A percentile compares a stretch with the other conserved stretches of the same genome.
Evolutionary conservation across 2,329 filamentous ascomycete species (phyloP).

Genomic region (Talaromyces islandicus): DNA sequence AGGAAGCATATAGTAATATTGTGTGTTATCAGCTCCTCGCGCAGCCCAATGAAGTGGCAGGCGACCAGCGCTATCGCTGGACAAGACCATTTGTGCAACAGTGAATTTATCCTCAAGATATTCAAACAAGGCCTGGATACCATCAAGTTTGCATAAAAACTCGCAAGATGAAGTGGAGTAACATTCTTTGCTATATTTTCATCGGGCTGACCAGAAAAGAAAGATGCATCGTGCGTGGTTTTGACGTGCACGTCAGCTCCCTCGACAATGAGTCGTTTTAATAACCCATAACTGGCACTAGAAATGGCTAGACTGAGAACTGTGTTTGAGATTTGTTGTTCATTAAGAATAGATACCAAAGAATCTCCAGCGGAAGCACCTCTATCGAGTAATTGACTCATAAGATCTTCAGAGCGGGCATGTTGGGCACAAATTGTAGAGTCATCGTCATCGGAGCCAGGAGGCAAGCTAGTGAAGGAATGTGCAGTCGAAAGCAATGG

Average conservation of each 20-base stretch:
- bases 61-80: constrained; percentile 1
- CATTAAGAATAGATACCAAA: neutral
- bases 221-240: neutral
- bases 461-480: constrained; percentile 3
- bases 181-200: neutral
- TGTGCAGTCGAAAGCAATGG: constrained; percentile 2
- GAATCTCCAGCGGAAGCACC: constrained; percentile 6
- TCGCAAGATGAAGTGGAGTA: constrained; percentile 5
- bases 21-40: neutral
- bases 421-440: neutral
- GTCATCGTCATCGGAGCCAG: neutral
- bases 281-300: constrained; percentile 4
- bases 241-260: neutral
- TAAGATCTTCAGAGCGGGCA: constrained; percentile 3
- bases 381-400: constrained; percentile 6
- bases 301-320: constrained; percentile 4
- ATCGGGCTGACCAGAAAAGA: neutral
- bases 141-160: constrained; percentile 6
- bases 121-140: constrained; percentile 3
- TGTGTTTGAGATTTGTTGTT: neutral
- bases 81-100: constrained; percentile 2
- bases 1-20: constrained; percentile 3
- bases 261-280: constrained; percentile 5
- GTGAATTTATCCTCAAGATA: neutral
- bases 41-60: constrained; percentile 8